phyloP scores from a whole-genome alignment of 768 basidiomycete species.

The Krasilnikovozyma curviuscula region DNA sequence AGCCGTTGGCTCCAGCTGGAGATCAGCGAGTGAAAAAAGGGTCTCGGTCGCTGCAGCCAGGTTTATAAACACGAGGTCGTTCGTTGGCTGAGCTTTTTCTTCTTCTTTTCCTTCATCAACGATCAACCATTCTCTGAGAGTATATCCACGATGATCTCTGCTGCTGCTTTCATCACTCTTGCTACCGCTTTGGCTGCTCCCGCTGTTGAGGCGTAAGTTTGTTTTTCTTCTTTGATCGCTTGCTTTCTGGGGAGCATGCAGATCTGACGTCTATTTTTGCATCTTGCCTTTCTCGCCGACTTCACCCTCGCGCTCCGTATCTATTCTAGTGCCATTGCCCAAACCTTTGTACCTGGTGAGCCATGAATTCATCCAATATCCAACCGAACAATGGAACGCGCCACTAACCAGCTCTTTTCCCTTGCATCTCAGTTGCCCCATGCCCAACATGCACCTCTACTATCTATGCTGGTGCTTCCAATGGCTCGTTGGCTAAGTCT shows the following conservation, averaged over 20 bases:
- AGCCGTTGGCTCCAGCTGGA: no score
- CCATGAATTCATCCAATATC: no score
- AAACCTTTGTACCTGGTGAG: slow-evolving; percentile 23
- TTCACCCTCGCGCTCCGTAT: neutral
- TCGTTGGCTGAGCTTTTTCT: no score
- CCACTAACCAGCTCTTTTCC: no score
- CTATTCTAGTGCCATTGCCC: slow-evolving; percentile 14
- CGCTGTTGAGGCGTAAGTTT: slow-evolving; percentile 4
- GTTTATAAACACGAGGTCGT: no score
- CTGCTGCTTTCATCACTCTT: neutral
- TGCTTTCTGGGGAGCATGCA: neutral
- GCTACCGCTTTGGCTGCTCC: neutral
- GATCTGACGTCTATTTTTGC: neutral
- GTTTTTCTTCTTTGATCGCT: neutral
- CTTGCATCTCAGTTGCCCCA: no score
- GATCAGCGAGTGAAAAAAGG: no score
- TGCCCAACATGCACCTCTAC: slow-evolving; percentile 21
- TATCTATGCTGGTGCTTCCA: slow-evolving; percentile 31
- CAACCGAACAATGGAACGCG: no score
- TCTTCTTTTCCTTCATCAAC: no score
- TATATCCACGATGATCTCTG: neutral
- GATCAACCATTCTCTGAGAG: no score
- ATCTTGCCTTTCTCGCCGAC: neutral
- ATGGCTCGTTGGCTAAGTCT: slow-evolving; percentile 30
- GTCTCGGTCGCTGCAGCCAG: no score